phyloP scores from a whole-genome alignment of 2,329 filamentous ascomycete species.

The Colletotrichum kahawae region DNA sequence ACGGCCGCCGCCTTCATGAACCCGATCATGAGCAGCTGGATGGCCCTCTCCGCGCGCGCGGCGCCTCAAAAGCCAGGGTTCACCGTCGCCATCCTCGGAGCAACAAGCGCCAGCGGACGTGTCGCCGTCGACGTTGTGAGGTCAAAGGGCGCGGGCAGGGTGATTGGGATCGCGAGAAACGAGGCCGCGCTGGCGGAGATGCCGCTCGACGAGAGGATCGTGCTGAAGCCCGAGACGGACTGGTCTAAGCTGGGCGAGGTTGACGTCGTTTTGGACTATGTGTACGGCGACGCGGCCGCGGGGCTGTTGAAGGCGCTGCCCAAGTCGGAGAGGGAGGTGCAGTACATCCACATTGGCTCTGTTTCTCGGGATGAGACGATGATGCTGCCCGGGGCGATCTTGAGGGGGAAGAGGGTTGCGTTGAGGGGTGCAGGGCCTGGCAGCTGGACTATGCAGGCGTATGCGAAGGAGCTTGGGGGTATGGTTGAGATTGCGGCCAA shows the following conservation, averaged over 20 bases:
- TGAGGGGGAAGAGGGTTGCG: conserved; percentile 55
- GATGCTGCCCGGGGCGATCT: conserved; percentile 43
- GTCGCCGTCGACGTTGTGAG: conserved; percentile 54
- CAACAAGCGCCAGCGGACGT: conserved; percentile 56
- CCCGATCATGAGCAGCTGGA: conserved; percentile 61
- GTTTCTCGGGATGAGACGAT: conserved; percentile 42
- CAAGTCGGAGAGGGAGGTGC: conserved; percentile 45
- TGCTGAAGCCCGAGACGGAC: conserved; percentile 49
- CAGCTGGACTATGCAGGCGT: conserved; percentile 39
- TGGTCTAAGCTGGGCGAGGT: conserved; percentile 49
- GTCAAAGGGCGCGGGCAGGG: conserved; percentile 49
- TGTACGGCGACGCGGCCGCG: conserved; percentile 53
- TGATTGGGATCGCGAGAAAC: conserved; percentile 58
- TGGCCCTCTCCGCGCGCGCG: conserved; percentile 56
- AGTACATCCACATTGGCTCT: conserved; percentile 58
- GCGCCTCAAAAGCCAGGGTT: conserved; percentile 43
- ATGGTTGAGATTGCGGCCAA: conserved; percentile 32
- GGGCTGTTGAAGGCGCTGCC: conserved; percentile 45
- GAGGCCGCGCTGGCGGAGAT: conserved; percentile 44
- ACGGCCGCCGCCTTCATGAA: conserved; percentile 60
- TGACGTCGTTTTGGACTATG: conserved; percentile 62
- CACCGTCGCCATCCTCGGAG: conserved; percentile 57
- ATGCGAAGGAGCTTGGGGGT: conserved; percentile 23
- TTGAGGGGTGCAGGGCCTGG: conserved; percentile 51
- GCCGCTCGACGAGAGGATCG: conserved; percentile 50